Base-by-base conservation (phyloP, 2,329 filamentous ascomycete genomes). In the Penicillium hordei region DNA sequence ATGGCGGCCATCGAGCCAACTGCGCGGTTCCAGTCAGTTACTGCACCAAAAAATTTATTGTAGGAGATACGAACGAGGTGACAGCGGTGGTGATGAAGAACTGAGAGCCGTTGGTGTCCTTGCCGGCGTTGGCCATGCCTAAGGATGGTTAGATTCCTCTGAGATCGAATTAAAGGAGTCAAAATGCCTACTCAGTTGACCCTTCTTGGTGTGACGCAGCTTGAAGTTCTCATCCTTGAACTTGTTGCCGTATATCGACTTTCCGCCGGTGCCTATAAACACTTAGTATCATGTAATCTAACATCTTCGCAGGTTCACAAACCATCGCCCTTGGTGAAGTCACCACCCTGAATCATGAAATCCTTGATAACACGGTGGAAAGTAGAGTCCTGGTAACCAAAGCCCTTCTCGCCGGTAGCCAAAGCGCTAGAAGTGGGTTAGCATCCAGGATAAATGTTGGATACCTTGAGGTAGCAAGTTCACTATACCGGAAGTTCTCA, bases 191-290 rank as follows among this genome's bases (percentile, higher is more conserved):
- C 82, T 86, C 62, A 89, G 75, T 55, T 85, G 78, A 58, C 85
- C 85, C 71, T 82, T 84, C 75, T 85, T 85, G 75, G 78, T 86
- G 78, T 88, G 85, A 77, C 86, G 86, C 70, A 88, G 78, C 79
- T 88, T 87, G 79, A 89, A 87, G 82, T 88, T 89, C 81, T 89
- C 86, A 65, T 89, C 86, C 51, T 80, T 76, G 73, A 89, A 88
- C 76, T 87, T 87, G 60, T 79, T 76, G 63, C 86, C 85, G 70
- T 88, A 88, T 74, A 88, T 88, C 59, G 83, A 86, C 78, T 87
- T 86, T 64, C 86, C 86, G 61, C 86, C 86, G 60, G 85, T 88
- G 59, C 86, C 81, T 79, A 44, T 21, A 39, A n/a, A 21, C 34
- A 33, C 9, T 68, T 46, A 68, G 46, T 42, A 59, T 31, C 13